Evolutionary conservation across 208 protist genomes (phyloP), one percentile per base, ranked within the genome.

Genomic region (Acanthamoeba healyi): DNA sequence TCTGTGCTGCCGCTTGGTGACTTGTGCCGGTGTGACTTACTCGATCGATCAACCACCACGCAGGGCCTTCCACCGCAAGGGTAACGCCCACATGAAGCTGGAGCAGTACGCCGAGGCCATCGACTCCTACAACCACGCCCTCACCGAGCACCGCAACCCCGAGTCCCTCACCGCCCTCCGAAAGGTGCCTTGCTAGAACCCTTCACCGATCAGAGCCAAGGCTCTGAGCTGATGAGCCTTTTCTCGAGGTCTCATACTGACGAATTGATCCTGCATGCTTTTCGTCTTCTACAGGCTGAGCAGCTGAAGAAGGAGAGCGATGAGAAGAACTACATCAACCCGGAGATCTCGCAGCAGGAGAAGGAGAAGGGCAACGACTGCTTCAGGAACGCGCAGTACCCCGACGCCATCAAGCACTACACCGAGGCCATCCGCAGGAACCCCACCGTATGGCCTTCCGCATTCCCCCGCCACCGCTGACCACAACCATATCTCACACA

Each of bases 61-160:
- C 24, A 99, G 99, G 95, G 98, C 97, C 67, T 97, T 99, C 95
- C 96, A 96, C 40, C 96, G 98, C 82, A 98, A 98, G 90, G 98
- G 97, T 12, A 96, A 98, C 88, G 97, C 97, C 14, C 98, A 98
- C 95, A 98, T 99, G 91, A 98, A 98, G 96, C 97, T 98, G 15
- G 99, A 99, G 95, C 98, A 99, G 95, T 99, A 98, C 96, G 98
- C 98, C 94, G 98, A 99, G 42, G 98, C 98, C 0, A 91, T 99
- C 63, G 97, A 99, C 93, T 97, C 98, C 38, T 99, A 99, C 40
- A 86, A 79, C 49, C 40, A 32, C 38, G 96, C 98, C 9, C 96
- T 99, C 51, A 97, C 98, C 38, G 98, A 99, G 96, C 97, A 98
- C 97, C 97, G 98, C 63, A 98, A 98, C 94, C 96, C 98, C 7